phyloP scores from a whole-genome alignment of 2,329 filamentous ascomycete species.

The Lachnellula hyalina region DNA sequence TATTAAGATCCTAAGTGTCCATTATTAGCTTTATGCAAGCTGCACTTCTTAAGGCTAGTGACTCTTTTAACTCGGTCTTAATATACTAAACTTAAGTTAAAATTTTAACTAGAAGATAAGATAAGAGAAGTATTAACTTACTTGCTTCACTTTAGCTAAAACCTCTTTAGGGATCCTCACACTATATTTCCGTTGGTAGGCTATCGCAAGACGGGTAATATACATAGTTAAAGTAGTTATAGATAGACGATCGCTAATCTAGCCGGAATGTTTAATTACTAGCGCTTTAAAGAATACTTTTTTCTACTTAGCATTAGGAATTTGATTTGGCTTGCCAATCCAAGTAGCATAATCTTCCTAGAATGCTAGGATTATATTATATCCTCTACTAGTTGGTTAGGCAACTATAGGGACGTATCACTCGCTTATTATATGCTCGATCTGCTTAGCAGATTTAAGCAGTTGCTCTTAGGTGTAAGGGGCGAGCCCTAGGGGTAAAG shows the following conservation, averaged over 20 bases:
- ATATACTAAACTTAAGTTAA: neutral
- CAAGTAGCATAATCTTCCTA: neutral
- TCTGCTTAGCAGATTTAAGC: neutral
- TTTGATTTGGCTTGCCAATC: neutral
- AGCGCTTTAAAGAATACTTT: neutral
- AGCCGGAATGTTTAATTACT: neutral
- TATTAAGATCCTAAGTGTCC: neutral
- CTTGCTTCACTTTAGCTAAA: neutral
- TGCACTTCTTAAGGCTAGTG: neutral
- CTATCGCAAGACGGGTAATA: neutral
- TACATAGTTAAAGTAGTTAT: neutral
- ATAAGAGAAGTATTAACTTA: neutral
- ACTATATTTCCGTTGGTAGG: neutral
- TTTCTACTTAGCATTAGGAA: neutral
- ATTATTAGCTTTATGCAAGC: neutral
- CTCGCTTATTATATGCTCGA: neutral
- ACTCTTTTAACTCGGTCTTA: neutral
- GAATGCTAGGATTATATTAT: neutral
- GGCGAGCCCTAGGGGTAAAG: too few relatives aligned
- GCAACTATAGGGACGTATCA: neutral
- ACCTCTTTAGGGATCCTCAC: neutral
- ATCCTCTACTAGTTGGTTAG: neutral
- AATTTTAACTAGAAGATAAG: neutral
- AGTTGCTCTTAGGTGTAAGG: too few relatives aligned
- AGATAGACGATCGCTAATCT: neutral